Conservation (phyloP, 805 yeast species). For the Teunomyces kruisii region DNA sequence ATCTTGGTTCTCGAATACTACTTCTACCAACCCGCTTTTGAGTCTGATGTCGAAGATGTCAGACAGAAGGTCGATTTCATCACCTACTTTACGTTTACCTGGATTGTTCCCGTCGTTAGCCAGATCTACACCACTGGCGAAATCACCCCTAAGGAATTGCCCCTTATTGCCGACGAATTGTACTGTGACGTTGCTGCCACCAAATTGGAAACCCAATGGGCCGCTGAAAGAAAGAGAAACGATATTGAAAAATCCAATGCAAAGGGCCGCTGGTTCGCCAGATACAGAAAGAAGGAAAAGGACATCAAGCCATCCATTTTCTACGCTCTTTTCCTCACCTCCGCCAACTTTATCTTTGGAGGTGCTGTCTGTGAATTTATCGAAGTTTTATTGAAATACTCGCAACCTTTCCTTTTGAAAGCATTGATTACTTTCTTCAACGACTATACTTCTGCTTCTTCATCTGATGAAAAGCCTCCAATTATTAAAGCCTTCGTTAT, state of each 20-base stretch:
- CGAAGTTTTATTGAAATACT: slow-evolving; percentile 21
- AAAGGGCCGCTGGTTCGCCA: slow-evolving; percentile 1
- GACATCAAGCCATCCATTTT: slow-evolving; percentile 22
- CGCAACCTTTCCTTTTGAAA: slow-evolving; percentile 32
- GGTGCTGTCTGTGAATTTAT: slow-evolving; percentile 18
- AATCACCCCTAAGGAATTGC: slow-evolving; percentile 19
- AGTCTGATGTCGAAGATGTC: slow-evolving; percentile 21
- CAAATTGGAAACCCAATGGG: slow-evolving; percentile 24
- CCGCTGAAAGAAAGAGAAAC: slow-evolving; percentile 13
- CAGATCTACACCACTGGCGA: slow-evolving; percentile 22
- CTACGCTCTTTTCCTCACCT: slow-evolving; percentile 17
- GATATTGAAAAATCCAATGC: not conserved
- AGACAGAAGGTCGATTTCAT: slow-evolving; percentile 18
- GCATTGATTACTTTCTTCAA: slow-evolving; percentile 27
- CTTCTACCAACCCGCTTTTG: slow-evolving; percentile 21
- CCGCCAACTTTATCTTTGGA: slow-evolving; percentile 11
- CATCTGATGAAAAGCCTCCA: slow-evolving; percentile 17
- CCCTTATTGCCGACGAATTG: slow-evolving; percentile 7
- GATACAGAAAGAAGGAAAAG: slow-evolving; percentile 5
- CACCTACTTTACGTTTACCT: slow-evolving; percentile 22
- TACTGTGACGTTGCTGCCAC: slow-evolving; percentile 16
- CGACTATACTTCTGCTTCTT: slow-evolving; percentile 8
- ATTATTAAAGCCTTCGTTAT: slow-evolving; percentile 25
- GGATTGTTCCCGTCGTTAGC: slow-evolving; percentile 27
- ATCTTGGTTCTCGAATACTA: slow-evolving; percentile 16